Evolutionary conservation across 2,329 filamentous ascomycete genomes (phyloP).

Genomic region (Cryphonectria carpinicola): DNA sequence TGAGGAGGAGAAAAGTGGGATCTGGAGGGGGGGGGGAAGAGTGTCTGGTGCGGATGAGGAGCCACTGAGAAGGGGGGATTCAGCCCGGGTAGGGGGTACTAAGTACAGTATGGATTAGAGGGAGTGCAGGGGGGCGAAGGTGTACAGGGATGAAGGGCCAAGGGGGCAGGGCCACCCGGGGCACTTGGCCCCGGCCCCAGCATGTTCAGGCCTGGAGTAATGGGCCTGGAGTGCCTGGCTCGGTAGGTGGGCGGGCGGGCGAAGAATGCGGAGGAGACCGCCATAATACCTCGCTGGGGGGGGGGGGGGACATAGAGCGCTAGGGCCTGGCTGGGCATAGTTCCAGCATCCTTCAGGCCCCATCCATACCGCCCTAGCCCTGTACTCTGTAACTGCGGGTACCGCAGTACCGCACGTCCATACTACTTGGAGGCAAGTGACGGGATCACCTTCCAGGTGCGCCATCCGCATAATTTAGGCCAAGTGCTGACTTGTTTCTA

Average conservation of each 20-base stretch:
- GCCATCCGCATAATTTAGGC: slow-evolving; percentile 5
- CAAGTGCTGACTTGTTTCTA: background rate
- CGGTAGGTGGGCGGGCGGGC: slow-evolving; percentile 3
- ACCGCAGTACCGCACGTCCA: background rate
- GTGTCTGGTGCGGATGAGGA: slow-evolving; percentile 19
- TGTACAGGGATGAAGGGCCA: background rate
- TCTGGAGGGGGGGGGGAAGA: slow-evolving; percentile 18
- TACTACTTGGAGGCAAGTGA: background rate
- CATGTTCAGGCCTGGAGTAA: slow-evolving; percentile 9
- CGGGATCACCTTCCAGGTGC: slow-evolving; percentile 8
- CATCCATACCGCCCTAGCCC: background rate
- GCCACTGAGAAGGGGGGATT: background rate
- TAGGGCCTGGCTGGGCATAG: slow-evolving; percentile 5
- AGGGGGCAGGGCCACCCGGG: slow-evolving; percentile 16
- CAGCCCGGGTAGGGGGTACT: background rate
- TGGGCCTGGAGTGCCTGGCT: slow-evolving; percentile 7
- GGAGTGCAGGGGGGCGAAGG: slow-evolving; percentile 1
- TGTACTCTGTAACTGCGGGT: background rate
- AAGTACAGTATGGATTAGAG: background rate
- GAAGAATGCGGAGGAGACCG: slow-evolving; percentile 12
- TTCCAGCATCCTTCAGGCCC: background rate
- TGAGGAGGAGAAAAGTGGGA: slow-evolving; percentile 26
- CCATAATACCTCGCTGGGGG: background rate
- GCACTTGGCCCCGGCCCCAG: slow-evolving; percentile 9
- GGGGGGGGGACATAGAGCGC: background rate